phyloP scores from a whole-genome alignment of 2,329 filamentous ascomycete genomes.

The Shiraia bambusicola region DNA sequence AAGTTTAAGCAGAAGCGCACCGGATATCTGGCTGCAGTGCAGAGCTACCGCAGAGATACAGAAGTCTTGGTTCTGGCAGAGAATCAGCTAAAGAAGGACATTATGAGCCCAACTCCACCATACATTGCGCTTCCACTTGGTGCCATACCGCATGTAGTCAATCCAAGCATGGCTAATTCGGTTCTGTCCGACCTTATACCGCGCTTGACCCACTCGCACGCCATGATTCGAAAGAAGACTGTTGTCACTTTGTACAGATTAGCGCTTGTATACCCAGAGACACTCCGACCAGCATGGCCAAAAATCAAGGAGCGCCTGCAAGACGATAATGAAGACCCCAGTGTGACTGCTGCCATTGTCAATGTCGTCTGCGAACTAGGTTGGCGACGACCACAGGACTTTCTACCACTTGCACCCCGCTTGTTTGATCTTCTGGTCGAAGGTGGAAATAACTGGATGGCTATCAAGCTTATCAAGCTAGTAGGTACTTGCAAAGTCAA shows the following conservation, averaged over 20 bases:
- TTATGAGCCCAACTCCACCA: slow-evolving; percentile 70
- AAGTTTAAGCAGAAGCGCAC: slow-evolving; percentile 96
- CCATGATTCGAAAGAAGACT: slow-evolving; percentile 90
- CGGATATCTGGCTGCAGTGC: slow-evolving; percentile 90
- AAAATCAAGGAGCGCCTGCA: slow-evolving; percentile 94
- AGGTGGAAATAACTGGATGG: slow-evolving; percentile 98
- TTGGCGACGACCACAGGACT: slow-evolving; percentile 91
- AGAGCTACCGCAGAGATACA: slow-evolving; percentile 93
- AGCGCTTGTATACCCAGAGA: slow-evolving; percentile 94
- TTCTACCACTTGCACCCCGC: slow-evolving; percentile 84
- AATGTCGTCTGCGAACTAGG: slow-evolving; percentile 97
- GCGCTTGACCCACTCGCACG: slow-evolving; percentile 80
- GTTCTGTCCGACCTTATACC: slow-evolving; percentile 84
- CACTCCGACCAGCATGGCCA: slow-evolving; percentile 88
- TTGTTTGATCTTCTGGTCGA: slow-evolving; percentile 91
- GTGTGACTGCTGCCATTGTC: slow-evolving; percentile 91
- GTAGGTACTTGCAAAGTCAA: slow-evolving; percentile 51
- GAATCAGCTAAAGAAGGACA: slow-evolving; percentile 93
- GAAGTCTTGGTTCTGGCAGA: slow-evolving; percentile 97
- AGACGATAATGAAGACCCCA: slow-evolving; percentile 85
- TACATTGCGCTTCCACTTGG: slow-evolving; percentile 83
- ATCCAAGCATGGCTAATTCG: slow-evolving; percentile 86
- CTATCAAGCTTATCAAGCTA: slow-evolving; percentile 97
- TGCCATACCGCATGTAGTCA: slow-evolving; percentile 93
- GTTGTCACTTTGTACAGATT: slow-evolving; percentile 92